Evolutionary conservation across 805 yeast genomes (phyloP), one percentile per base, ranked within the genome.

Genomic region (Metschnikowia colocasiae): DNA sequence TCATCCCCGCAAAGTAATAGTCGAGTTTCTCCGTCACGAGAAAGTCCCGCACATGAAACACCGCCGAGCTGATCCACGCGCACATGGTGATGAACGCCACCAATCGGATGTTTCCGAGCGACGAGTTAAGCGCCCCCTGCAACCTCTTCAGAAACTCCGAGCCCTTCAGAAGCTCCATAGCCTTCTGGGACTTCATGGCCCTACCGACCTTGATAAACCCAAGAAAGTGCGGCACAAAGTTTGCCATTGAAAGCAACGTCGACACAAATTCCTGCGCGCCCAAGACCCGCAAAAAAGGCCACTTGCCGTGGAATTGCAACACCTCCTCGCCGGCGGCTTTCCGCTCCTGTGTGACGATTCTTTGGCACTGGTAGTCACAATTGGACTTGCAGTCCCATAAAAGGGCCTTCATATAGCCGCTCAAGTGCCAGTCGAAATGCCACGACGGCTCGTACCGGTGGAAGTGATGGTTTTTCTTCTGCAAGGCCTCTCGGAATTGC

Each of bases 311-410:
- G 67, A 88, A 94, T 63, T 94, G 99, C 34, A 76, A 75, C 0
- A 88, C 69, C 47, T 81, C 83, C 49, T 76, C 73, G n/a, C 75
- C 72, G 2, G 65, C 53, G 0, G 48, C 54, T 13, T 68, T 65
- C 19, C 96, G 71, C 32, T 77, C 69, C 1, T 60, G 58, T 0
- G 96, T 90, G 38, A 92, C 71, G 7, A 80, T 61, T 47, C 89
- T 82, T 64, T 94, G 98, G 63, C 99, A 94, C 56, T 82, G 85
- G 64, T 94, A 94, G 66, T 94, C 98, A 67, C 99, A 94, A 60
- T 94, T 83, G 25, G 82, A 76, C 16, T 45, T 47, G 45, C 67
- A 62, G 31, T 57, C 50, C 67, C 67, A 62, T 1, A 74, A 73
- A 13, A 91, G 59, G 1, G 79, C 52, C 40, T 61, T 59, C 50